Percentiles rank a stretch among this genome's conserved stretches.
Evolutionary conservation across 2,329 filamentous ascomycete genomes (phyloP).

Genomic region (Aspergillus pseudoviridinutans): DNA sequence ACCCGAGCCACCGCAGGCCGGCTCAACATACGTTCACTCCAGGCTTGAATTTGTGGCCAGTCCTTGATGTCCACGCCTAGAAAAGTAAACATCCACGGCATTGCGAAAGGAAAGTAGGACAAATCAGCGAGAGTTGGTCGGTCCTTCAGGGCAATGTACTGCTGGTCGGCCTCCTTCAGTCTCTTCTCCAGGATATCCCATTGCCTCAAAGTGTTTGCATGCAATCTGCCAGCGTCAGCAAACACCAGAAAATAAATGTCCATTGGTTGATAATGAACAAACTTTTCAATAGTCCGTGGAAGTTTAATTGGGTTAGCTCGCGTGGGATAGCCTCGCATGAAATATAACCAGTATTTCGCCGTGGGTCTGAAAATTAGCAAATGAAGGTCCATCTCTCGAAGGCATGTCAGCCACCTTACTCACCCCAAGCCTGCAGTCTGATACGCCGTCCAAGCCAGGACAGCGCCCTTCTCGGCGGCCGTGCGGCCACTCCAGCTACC

Average conservation of each 20-base stretch:
- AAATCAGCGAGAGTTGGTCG: slow-evolving; percentile 4
- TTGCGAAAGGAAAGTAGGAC: slow-evolving; percentile 6
- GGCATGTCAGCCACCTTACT: background rate
- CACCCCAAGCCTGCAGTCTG: slow-evolving; percentile 2
- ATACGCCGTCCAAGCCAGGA: slow-evolving; percentile 1
- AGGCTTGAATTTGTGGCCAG: background rate
- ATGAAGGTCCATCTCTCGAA: too few relatives aligned
- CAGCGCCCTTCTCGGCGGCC: background rate
- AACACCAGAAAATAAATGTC: background rate
- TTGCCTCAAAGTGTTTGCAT: background rate
- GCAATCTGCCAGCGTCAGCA: background rate
- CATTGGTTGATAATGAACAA: background rate
- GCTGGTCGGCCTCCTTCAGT: background rate
- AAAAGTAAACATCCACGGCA: slow-evolving; percentile 5
- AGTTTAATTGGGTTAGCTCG: slow-evolving; percentile 2
- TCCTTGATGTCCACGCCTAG: slow-evolving; percentile 3
- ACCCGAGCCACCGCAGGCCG: background rate
- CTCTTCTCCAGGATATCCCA: slow-evolving; percentile 4
- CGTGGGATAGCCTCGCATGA: slow-evolving; percentile 5
- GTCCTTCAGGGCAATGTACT: slow-evolving; percentile 4
- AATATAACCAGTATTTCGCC: slow-evolving; percentile 9
- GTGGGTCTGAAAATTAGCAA: background rate
- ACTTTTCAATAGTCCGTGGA: slow-evolving; percentile 7
- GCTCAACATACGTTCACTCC: background rate
- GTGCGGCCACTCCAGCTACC: background rate